Conservation (phyloP, 306 rosid genomes). For the Glycyrrhiza uralensis region DNA sequence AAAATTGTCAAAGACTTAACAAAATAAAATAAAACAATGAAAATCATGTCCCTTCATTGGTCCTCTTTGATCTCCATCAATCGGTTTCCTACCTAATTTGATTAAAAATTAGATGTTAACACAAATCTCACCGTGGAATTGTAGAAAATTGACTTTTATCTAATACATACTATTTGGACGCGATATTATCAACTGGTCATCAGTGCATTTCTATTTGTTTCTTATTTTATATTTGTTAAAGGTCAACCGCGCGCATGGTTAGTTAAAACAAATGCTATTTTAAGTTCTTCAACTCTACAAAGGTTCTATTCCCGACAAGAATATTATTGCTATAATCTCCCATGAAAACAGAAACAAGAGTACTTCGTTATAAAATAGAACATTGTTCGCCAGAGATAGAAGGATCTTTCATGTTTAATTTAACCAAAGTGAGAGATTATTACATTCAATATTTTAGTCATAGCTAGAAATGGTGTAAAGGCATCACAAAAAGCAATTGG, state of each 20-base stretch:
- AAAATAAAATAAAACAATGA: too few relatives aligned
- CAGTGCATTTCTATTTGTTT: background rate
- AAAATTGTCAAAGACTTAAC: too few relatives aligned
- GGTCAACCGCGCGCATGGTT: background rate
- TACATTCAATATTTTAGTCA: background rate
- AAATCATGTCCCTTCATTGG: too few relatives aligned
- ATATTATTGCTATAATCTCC: background rate
- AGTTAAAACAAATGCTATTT: background rate
- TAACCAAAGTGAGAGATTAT: background rate
- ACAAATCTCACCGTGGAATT: too few relatives aligned
- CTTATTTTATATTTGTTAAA: background rate
- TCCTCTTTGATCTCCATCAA: too few relatives aligned
- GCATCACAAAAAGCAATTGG: background rate
- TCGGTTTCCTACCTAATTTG: too few relatives aligned
- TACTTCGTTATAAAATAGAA: background rate
- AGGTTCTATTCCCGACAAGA: background rate
- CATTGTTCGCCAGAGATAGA: background rate
- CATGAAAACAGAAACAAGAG: too few relatives aligned
- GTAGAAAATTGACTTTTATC: too few relatives aligned
- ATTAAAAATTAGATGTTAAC: too few relatives aligned
- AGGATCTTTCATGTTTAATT: background rate
- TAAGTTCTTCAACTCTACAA: background rate
- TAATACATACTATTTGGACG: too few relatives aligned
- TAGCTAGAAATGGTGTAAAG: conserved; percentile 2
- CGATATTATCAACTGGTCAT: background rate